Evolutionary conservation across 805 yeast genomes (phyloP).

Genomic region (Saitoella complicata): DNA sequence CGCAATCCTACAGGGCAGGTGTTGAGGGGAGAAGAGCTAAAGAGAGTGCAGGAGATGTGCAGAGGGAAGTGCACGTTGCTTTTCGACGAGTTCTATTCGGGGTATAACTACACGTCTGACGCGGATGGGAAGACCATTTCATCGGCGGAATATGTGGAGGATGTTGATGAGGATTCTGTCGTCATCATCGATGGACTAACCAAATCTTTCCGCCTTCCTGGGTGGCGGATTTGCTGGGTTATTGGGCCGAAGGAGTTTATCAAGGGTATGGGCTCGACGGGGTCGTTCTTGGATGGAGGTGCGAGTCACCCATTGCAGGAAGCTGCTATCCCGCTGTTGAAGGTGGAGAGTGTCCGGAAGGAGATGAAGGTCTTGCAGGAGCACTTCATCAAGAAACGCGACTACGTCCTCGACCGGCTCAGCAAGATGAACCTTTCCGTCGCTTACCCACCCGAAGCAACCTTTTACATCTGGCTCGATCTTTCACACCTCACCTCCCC

Average conservation of each 20-base stretch:
- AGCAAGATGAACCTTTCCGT: slow-evolving; percentile 38
- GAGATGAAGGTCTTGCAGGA: slow-evolving; percentile 44
- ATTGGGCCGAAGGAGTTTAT: slow-evolving; percentile 34
- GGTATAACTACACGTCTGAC: too few relatives aligned
- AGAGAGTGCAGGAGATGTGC: too few relatives aligned
- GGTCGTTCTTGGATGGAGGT: slow-evolving; percentile 46
- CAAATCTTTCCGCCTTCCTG: too few relatives aligned
- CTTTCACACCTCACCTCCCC: slow-evolving; percentile 26
- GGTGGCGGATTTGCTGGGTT: too few relatives aligned
- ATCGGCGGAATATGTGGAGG: too few relatives aligned
- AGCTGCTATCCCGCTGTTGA: slow-evolving; percentile 39
- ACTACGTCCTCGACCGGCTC: slow-evolving; percentile 34
- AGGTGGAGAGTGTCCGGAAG: slow-evolving; percentile 32
- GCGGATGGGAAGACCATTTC: too few relatives aligned
- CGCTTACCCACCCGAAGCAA: slow-evolving; percentile 36
- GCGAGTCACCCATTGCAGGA: slow-evolving; percentile 45
- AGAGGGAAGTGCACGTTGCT: too few relatives aligned
- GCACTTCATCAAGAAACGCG: slow-evolving; percentile 42
- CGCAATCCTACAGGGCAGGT: too few relatives aligned
- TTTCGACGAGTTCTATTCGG: too few relatives aligned
- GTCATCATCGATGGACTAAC: too few relatives aligned
- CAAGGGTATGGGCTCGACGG: slow-evolving; percentile 38
- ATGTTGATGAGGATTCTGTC: too few relatives aligned
- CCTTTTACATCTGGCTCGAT: slow-evolving; percentile 46
- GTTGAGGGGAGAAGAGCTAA: too few relatives aligned